A percentile compares a stretch with the other conserved stretches of the same genome.
Evolutionary conservation across 2,329 filamentous ascomycete genomes (phyloP).

Genomic region (Aspergillus sp.): DNA sequence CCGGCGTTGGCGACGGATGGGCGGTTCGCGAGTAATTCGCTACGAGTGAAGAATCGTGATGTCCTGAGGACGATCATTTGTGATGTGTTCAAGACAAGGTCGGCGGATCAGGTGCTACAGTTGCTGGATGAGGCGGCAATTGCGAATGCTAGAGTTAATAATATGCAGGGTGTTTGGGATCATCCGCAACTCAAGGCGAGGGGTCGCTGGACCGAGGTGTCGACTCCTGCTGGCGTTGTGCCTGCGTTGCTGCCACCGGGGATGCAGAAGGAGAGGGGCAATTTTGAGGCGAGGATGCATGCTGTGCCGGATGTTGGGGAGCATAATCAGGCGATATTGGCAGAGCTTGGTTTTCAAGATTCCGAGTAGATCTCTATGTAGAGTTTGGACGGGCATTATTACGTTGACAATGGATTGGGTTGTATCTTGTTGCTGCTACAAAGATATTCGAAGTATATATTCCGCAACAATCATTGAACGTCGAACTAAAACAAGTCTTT

Average conservation of each 20-base stretch:
- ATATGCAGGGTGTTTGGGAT: constrained; percentile 56
- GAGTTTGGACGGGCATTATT: no score
- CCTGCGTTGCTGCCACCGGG: constrained; percentile 54
- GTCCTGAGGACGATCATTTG: constrained; percentile 49
- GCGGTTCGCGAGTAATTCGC: constrained; percentile 50
- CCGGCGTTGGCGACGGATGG: constrained; percentile 44
- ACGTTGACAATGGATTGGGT: no score
- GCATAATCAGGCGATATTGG: constrained; percentile 50
- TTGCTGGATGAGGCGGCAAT: constrained; percentile 51
- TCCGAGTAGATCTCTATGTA: background rate
- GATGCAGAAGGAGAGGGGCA: constrained; percentile 28
- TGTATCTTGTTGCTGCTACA: no score
- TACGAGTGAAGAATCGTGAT: constrained; percentile 49
- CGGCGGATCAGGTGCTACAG: constrained; percentile 42
- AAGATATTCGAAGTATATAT: no score
- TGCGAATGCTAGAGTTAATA: constrained; percentile 57
- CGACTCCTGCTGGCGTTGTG: constrained; percentile 48
- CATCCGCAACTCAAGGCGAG: constrained; percentile 55
- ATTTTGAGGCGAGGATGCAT: constrained; percentile 28
- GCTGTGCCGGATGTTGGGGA: constrained; percentile 51
- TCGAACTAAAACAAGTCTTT: no score
- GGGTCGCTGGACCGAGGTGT: constrained; percentile 52
- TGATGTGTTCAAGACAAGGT: constrained; percentile 40
- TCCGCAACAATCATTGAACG: no score
- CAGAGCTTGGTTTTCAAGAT: constrained; percentile 41